Conservation (phyloP, 805 yeast genomes). For the Kregervanrija delftensis region DNA sequence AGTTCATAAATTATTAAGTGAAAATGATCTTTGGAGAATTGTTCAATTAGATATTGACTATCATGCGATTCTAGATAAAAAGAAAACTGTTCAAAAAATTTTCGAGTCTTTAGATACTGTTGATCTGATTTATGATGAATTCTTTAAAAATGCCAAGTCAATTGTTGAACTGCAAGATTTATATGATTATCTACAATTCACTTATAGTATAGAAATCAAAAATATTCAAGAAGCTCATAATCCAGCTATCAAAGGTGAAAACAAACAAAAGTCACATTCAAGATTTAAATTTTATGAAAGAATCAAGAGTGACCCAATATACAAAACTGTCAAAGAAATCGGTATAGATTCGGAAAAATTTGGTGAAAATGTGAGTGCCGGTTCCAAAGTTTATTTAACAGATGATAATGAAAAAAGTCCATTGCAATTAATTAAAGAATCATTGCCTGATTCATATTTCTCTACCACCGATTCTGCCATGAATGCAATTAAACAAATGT, state of each 20-base stretch:
- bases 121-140: conserved; percentile 53
- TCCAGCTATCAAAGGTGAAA: conserved; percentile 10
- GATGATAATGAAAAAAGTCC: conserved; percentile 63
- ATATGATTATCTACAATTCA: conserved; percentile 74
- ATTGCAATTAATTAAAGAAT: conserved; percentile 44
- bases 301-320: conserved; percentile 56
- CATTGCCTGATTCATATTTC: conserved; percentile 35
- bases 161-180: conserved; percentile 83
- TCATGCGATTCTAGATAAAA: conserved; percentile 76
- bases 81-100: conserved; percentile 48
- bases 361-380: conserved; percentile 70
- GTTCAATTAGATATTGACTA: conserved; percentile 81
- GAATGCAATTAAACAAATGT: conserved; percentile 61
- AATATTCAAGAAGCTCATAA: conserved; percentile 26
- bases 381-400: conserved; percentile 64
- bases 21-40: conserved; percentile 90
- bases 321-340: conserved; percentile 49
- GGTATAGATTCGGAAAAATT: conserved; percentile 77
- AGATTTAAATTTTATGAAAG: conserved; percentile 60
- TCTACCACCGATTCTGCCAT: conserved; percentile 50
- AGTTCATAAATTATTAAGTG: conserved; percentile 51
- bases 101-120: conserved; percentile 45
- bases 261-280: conserved; percentile 43
- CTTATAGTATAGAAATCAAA: conserved; percentile 53
- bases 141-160: conserved; percentile 46